Evolutionary conservation across 2,329 filamentous ascomycete species (phyloP).

Genomic region (Akanthomyces uredinophilus): DNA sequence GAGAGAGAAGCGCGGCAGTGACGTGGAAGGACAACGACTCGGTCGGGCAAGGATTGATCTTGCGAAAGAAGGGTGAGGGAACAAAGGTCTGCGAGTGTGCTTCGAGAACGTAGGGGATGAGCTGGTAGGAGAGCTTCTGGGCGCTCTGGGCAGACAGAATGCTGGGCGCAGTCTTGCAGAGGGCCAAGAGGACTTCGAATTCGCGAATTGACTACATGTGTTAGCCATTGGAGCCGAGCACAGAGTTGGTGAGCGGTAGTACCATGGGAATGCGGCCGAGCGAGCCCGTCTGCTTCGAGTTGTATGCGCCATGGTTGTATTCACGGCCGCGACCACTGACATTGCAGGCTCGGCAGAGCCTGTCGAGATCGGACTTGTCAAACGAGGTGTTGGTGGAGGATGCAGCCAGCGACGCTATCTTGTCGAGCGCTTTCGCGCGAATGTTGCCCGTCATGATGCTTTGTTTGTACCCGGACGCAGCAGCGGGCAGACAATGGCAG

Average conservation of each 20-base stretch:
- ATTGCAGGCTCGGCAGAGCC: constrained; percentile 54
- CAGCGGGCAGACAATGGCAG: not conserved
- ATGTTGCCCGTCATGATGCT: constrained; percentile 48
- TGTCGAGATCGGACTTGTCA: constrained; percentile 59
- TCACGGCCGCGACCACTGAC: constrained; percentile 40
- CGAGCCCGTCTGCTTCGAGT: constrained; percentile 33
- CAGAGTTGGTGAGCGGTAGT: constrained; percentile 15
- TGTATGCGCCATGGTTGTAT: constrained; percentile 42
- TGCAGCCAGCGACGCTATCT: constrained; percentile 59
- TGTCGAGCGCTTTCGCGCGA: constrained; percentile 58
- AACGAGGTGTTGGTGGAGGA: constrained; percentile 48
- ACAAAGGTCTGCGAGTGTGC: constrained; percentile 74
- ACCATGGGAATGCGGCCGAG: constrained; percentile 59
- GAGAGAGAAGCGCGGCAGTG: constrained; percentile 71
- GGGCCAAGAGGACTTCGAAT: constrained; percentile 82
- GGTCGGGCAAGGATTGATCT: constrained; percentile 81
- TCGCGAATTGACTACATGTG: constrained; percentile 71
- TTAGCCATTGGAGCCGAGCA: not conserved
- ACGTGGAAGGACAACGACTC: constrained; percentile 77
- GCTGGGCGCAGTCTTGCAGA: constrained; percentile 83
- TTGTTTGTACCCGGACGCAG: not conserved
- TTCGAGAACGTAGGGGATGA: constrained; percentile 81
- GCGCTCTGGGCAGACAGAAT: constrained; percentile 68
- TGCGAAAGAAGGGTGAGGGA: constrained; percentile 75
- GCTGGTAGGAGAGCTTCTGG: constrained; percentile 69